Base-by-base conservation (phyloP, 495 filamentous ascomycete genomes). In the Xylaria cubensis region DNA sequence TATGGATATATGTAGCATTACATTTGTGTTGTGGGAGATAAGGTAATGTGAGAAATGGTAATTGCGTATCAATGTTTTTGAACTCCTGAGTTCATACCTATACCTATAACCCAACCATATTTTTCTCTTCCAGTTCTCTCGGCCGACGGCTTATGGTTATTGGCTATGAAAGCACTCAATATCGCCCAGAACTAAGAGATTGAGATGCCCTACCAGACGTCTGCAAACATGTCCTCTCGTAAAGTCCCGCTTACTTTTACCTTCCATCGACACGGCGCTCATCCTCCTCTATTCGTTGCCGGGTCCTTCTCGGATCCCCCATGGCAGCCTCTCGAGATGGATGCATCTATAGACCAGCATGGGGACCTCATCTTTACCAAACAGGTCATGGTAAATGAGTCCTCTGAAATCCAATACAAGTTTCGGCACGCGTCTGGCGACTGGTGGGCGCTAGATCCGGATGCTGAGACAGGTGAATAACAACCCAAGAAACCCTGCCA, bases 391-490 rank as follows among this genome's bases (percentile, higher is more conserved):
- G 84, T 78, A 13, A 76, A 83, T 34, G 78, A 82, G 62, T 86
- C 81, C 26, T 80, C 82, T 24, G 79, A 87, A 70, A 88, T 90
- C 71, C 87, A 91, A 73, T 93, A 92, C 82, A 92, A 92, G 77
- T 92, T 93, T 75, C 85, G 90, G 29, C 78, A 92, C 64, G 91
- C 89, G 6, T 59, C 80, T 3, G 87, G 87, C 42, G 85, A 92
- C 73, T 90, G 87, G 87, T 92, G 91, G 92, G 85, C 88, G 4
- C 75, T 90, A 59, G 86, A 92, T 67, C 87, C 91, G 32, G 77
- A 77, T 46, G 79, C 80, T 6, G 82, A 86, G 1, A 88, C 81
- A n/a, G 82, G 87, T 90, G 81, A 67, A 80, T 12, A 26, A 3
- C 8, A 41, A n/a, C 15, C n/a, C 15, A 17, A n/a, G 39, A 36